phyloP scores from a whole-genome alignment of 768 basidiomycete genomes.

The Pleurotus citrinopileatus region DNA sequence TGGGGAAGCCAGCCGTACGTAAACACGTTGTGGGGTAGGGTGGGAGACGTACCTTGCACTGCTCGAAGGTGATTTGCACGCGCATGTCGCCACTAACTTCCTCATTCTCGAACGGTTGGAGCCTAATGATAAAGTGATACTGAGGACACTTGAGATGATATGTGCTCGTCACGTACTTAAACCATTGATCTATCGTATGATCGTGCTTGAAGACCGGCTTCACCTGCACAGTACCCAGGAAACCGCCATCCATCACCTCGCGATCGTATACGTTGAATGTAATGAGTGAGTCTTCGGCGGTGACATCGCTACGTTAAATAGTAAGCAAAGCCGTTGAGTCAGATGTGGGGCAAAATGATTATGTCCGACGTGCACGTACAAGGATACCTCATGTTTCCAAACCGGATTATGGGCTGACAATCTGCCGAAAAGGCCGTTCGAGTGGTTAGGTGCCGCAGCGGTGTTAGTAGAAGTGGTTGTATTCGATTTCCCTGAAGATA shows the following conservation, averaged over 20 bases:
- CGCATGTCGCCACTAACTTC: conserved; percentile 90
- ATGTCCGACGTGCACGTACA: conserved; percentile 56
- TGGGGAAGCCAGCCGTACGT: conserved; percentile 4
- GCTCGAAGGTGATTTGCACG: conserved; percentile 92
- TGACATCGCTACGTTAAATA: conserved; percentile 75
- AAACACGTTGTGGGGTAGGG: conserved; percentile 12
- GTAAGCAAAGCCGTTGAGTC: conserved; percentile 16
- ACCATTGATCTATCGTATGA: conserved; percentile 96
- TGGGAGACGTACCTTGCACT: conserved; percentile 67
- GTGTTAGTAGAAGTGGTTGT: conserved; percentile 25
- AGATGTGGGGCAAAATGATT: background rate
- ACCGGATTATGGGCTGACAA: conserved; percentile 84
- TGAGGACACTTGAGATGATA: conserved; percentile 15
- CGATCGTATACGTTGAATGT: conserved; percentile 93
- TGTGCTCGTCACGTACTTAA: conserved; percentile 62
- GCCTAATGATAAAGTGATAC: conserved; percentile 37
- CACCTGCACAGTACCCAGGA: conserved; percentile 89
- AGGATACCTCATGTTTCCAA: conserved; percentile 99
- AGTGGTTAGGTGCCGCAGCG: conserved; percentile 23
- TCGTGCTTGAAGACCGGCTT: conserved; percentile 91
- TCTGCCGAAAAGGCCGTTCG: conserved; percentile 56
- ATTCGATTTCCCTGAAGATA: conserved; percentile 31
- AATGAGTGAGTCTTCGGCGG: conserved; percentile 79
- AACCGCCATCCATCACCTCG: conserved; percentile 75
- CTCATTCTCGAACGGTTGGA: conserved; percentile 76